Evolutionary conservation across 495 filamentous ascomycete genomes (phyloP).

Genomic region (Penicillium steckii): DNA sequence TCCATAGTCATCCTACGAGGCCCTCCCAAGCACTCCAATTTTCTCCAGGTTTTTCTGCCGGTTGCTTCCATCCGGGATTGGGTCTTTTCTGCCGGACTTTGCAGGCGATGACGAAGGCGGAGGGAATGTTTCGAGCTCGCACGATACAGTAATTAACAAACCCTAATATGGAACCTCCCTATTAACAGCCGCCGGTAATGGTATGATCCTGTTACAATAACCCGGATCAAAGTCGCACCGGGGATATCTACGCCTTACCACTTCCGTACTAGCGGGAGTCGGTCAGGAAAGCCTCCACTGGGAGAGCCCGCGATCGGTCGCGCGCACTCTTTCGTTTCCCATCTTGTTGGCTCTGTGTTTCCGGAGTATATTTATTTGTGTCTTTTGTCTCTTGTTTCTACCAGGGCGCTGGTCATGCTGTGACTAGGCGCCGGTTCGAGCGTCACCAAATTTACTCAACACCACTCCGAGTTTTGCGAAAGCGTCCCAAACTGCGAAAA

Average conservation of each 20-base stretch:
- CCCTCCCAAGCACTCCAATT: too few relatives aligned
- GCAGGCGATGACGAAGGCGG: slow-evolving; percentile 34
- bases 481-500: neutral
- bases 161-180: neutral
- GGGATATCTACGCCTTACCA: slow-evolving; percentile 1
- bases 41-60: neutral
- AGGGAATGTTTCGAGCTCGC: slow-evolving; percentile 2
- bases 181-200: neutral
- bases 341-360: slow-evolving; percentile 1
- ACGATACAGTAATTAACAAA: slow-evolving; percentile 9
- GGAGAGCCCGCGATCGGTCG: slow-evolving; percentile 45
- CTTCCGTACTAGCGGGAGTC: slow-evolving; percentile 30
- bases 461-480: neutral
- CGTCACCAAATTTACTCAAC: slow-evolving; percentile 7
- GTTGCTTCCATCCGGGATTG: slow-evolving; percentile 15
- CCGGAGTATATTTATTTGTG: neutral
- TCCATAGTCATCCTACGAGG: too few relatives aligned
- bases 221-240: slow-evolving; percentile 17
- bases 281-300: slow-evolving; percentile 42
- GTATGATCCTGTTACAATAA: neutral
- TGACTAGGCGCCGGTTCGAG: slow-evolving; percentile 23
- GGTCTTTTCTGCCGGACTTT: slow-evolving; percentile 29
- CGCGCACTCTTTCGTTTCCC: slow-evolving; percentile 37
- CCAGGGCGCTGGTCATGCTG: slow-evolving; percentile 23
- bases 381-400: neutral